Evolutionary conservation across 2,329 filamentous ascomycete genomes (phyloP), one percentile per base, ranked within the genome.

Genomic region (Fusarium stilboides): DNA sequence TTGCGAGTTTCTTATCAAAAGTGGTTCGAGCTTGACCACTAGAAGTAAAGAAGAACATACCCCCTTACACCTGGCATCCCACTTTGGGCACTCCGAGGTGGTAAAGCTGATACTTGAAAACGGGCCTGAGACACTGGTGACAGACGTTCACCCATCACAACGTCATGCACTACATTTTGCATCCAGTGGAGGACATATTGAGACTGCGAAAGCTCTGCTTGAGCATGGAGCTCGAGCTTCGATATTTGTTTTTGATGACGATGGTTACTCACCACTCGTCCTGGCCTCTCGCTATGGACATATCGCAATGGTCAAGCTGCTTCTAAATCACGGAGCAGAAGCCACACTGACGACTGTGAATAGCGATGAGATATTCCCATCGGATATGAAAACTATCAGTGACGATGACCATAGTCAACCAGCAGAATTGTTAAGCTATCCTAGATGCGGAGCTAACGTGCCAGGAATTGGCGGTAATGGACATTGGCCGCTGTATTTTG

Each of bases 81-180:
- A 4, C 0, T 6, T 15, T 3, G 49, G 39, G 0, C 1, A 13
- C 3, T 5, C 12, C 31, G 31, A 33, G 4, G 2, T 56, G 17
- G 9, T 22, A 4, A 33, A 13, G 8, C 17, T 45, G 2, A 26
- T 58, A 2, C 24, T 58, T 8, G 13, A 24, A 4, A 37, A 17
- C 2, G 56, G 49, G 4, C 13, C 39, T 5, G 9, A 15, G 6
- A 15, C 0, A 3, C 5, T 56, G 12, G 40, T 14, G n/a, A 20
- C 13, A 4, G 9, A 19, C 2, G 5, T 10, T 13, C 0, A 1
- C 2, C 1, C 0, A 2, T 1, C 2, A 1, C 0, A 1, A 0
- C 3, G 3, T 4, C 14, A 50, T 3, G 49, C 56, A 1, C 3
- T 58, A 1, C 1, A 3, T 4, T 12, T 24, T 3, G 6, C 10